Conservation (phyloP, 1,284 basidiomycete genomes). For the Porogramme epimiltina region DNA sequence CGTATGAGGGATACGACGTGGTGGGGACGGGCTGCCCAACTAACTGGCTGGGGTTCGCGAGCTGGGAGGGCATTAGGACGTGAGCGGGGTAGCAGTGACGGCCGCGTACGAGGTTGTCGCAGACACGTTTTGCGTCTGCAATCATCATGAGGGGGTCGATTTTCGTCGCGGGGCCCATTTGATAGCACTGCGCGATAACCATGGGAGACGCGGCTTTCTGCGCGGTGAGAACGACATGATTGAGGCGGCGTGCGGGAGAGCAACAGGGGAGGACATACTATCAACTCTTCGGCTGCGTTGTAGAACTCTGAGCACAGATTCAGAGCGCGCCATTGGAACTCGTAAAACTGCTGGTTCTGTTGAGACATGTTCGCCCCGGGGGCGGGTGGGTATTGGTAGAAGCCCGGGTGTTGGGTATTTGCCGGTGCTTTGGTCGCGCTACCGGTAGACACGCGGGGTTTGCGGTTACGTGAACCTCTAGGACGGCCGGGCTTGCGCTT, state of each 20-base stretch:
- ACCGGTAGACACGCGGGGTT: slow-evolving; percentile 39
- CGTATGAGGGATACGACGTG: slow-evolving; percentile 38
- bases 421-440: slow-evolving; percentile 34
- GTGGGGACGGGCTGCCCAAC: slow-evolving; percentile 66
- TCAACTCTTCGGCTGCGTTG: slow-evolving; percentile 78
- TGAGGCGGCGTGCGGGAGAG: slow-evolving; percentile 3
- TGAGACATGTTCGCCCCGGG: slow-evolving; percentile 43
- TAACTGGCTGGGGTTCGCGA: slow-evolving; percentile 68
- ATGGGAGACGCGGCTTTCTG: slow-evolving; percentile 74
- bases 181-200: slow-evolving; percentile 78
- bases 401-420: slow-evolving; percentile 47
- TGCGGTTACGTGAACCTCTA: slow-evolving; percentile 73
- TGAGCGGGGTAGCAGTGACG: slow-evolving; percentile 1
- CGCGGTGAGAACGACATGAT: slow-evolving; percentile 7
- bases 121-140: slow-evolving; percentile 72
- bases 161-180: slow-evolving; percentile 65
- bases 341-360: slow-evolving; percentile 79
- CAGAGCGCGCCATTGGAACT: slow-evolving; percentile 82
- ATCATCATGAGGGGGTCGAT: slow-evolving; percentile 75
- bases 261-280: slow-evolving; percentile 51
- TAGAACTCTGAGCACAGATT: slow-evolving; percentile 83
- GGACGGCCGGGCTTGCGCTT: slow-evolving; percentile 75
- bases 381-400: slow-evolving; percentile 37
- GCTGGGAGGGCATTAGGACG: slow-evolving; percentile 39
- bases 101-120: slow-evolving; percentile 66